Percentiles rank a stretch among this genome's conserved stretches.
Conservation (phyloP, 352 stramenopile genomes). For the Pythium oligandrum region DNA sequence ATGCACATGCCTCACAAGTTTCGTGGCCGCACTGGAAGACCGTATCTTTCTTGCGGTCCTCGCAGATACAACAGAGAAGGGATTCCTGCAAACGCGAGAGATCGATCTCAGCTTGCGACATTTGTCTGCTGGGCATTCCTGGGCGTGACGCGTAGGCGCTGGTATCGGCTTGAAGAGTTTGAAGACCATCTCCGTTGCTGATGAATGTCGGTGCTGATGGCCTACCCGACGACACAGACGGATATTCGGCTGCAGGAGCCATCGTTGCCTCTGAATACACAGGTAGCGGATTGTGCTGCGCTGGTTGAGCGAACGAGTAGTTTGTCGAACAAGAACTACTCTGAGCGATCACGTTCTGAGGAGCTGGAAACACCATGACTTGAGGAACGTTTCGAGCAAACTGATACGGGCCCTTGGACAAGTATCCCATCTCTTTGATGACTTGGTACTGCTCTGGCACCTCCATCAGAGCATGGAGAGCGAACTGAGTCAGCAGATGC, state of each 20-base stretch:
- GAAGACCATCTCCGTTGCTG: neutral
- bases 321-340: neutral
- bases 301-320: neutral
- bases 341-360: neutral
- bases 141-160: neutral
- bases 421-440: conserved; percentile 70
- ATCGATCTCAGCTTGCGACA: conserved; percentile 50
- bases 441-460: conserved; percentile 75
- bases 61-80: conserved; percentile 68
- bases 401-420: conserved; percentile 41
- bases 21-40: conserved; percentile 86
- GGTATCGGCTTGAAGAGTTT: neutral
- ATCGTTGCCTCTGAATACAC: neutral
- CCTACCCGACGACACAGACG: no score
- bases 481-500: conserved; percentile 66
- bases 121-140: conserved; percentile 9
- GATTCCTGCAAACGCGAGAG: conserved; percentile 58
- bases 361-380: conserved; percentile 62
- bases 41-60: conserved; percentile 70
- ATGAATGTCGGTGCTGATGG: neutral
- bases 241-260: neutral
- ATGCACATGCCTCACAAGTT: conserved; percentile 52
- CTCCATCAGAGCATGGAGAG: conserved; percentile 81
- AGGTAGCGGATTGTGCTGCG: no score
- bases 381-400: conserved; percentile 45